A percentile compares a stretch with the other conserved stretches of the same genome.
phyloP scores from a whole-genome alignment of 345 rosid species.

The Gossypium sturtianum region DNA sequence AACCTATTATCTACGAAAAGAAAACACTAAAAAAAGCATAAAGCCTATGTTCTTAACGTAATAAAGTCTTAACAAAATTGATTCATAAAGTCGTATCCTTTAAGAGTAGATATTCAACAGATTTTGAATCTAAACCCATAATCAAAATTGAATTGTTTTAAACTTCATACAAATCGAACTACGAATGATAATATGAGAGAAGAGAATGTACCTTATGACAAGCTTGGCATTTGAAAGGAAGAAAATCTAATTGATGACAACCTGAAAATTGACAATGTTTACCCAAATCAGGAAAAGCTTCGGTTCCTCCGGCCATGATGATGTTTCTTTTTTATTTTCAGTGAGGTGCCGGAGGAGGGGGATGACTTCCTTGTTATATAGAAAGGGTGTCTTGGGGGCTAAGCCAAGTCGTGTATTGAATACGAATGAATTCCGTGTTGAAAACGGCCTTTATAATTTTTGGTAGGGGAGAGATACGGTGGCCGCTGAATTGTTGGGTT shows the following conservation, averaged over 20 bases:
- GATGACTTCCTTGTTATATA: neutral
- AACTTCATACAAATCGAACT: too few relatives aligned
- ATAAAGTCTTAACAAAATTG: too few relatives aligned
- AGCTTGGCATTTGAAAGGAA: conserved; percentile 66
- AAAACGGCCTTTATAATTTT: neutral
- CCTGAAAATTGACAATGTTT: conserved; percentile 62
- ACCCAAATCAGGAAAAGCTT: conserved; percentile 83
- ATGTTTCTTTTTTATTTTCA: neutral
- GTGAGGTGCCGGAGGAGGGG: neutral
- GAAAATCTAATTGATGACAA: conserved; percentile 80
- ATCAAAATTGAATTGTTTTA: too few relatives aligned
- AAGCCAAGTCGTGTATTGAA: conserved; percentile 30
- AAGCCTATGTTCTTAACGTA: too few relatives aligned
- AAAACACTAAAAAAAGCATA: too few relatives aligned
- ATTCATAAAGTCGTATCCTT: too few relatives aligned
- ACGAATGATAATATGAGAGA: too few relatives aligned
- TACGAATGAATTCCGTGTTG: neutral
- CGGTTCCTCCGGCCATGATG: conserved; percentile 68
- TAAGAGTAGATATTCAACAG: too few relatives aligned
- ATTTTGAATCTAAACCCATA: too few relatives aligned
- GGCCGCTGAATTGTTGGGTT: neutral
- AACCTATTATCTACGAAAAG: too few relatives aligned
- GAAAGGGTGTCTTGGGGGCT: conserved; percentile 30
- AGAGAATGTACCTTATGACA: conserved; percentile 49
- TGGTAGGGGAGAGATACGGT: neutral